Base-by-base conservation (phyloP, 495 filamentous ascomycete genomes). In the Aspergillus steynii region DNA sequence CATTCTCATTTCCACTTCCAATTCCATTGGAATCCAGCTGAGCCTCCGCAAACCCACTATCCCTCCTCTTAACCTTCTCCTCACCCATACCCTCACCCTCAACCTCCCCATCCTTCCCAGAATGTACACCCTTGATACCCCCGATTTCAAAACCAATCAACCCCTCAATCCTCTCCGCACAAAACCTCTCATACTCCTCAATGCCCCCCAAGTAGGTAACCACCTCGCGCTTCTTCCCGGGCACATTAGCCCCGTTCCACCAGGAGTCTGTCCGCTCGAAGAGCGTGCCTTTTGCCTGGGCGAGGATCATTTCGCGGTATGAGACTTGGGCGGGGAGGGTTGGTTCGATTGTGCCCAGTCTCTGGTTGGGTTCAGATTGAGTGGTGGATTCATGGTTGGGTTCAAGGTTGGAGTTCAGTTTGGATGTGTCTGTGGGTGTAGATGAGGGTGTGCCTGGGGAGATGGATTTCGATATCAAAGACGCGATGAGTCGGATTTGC, bases 191-290 rank as follows among this genome's bases (percentile, higher is more conserved):
- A 62, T 73, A 73, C 37, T 45, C 42, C 1, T 37, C 58, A 26
- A 75, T 48, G 15, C 71, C 71, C 15, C 61, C 71, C 7, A 65
- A n/a, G 49, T 70, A 78, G 53, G 76, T 80, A 25, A 83, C 59
- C 31, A 74, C 68, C 67, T 82, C 78, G 12, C 71, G 51, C 12
- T 69, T 70, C 66, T 83, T 83, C 0, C 77, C 80, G 0, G 78
- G 79, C 6, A 82, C 69, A 62, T 82, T 82, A 8, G 73, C 73
- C 4, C 79, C 78, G 63, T 60, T 65, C 50, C 67, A 73, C 66
- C 68, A 71, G 0, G 71, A 73, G 8, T 66, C 69, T 9, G 75
- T 74, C 8, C 72, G 65, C 0, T 76, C 73, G 50, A 83, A 79
- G 25, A 86, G 62, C 34, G 76, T 81, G 66, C 70, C 71, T 45